phyloP scores from a whole-genome alignment of 1,284 basidiomycete genomes.

The Naganishia sp. region DNA sequence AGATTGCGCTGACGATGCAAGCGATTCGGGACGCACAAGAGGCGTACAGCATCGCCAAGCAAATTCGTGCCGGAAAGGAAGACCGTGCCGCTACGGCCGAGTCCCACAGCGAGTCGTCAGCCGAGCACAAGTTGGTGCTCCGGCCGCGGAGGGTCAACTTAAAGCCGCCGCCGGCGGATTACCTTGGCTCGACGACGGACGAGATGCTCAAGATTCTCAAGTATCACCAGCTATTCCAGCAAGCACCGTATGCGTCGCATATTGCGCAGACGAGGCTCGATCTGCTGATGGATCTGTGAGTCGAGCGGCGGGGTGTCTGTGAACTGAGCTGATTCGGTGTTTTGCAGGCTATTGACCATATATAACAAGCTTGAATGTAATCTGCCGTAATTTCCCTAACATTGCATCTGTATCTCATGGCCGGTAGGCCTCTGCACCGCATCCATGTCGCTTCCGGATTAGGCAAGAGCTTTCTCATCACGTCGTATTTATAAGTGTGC shows the following conservation, averaged over 20 bases:
- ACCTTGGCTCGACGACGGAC: conserved; percentile 22
- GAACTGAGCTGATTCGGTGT: not conserved
- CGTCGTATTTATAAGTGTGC: conserved; percentile 14
- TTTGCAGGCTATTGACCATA: conserved; percentile 16
- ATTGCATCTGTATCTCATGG: no score
- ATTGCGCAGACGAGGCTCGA: conserved; percentile 20
- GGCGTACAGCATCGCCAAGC: conserved; percentile 26
- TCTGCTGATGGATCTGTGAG: conserved; percentile 24
- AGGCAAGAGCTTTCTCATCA: not conserved
- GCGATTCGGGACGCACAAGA: conserved; percentile 27
- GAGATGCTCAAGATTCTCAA: conserved; percentile 21
- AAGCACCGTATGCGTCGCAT: conserved; percentile 26
- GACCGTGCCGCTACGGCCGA: conserved; percentile 19
- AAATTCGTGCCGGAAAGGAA: conserved; percentile 19
- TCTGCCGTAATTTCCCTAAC: not conserved
- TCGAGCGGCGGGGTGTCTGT: not conserved
- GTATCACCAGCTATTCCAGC: conserved; percentile 25
- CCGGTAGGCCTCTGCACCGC: not conserved
- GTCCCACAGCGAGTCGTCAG: not conserved
- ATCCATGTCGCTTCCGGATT: not conserved
- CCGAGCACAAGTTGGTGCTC: conserved; percentile 5
- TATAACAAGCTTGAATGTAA: conserved; percentile 26
- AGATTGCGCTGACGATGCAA: conserved; percentile 26
- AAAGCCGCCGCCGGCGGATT: conserved; percentile 21
- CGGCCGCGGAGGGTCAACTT: conserved; percentile 21